phyloP scores from a whole-genome alignment of 441 rosid genomes.

The Erodium trifolium region DNA sequence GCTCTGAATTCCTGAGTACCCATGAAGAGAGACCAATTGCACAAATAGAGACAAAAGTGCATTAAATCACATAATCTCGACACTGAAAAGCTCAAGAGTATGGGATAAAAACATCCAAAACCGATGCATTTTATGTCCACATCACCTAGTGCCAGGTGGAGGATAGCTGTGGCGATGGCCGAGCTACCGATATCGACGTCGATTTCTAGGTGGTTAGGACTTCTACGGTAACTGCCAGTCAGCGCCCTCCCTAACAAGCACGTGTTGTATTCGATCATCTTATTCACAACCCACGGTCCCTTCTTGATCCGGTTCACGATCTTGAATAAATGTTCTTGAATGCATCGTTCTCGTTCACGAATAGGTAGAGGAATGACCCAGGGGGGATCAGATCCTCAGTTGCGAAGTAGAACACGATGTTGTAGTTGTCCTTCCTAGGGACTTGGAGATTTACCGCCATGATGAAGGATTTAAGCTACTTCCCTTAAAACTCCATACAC shows the following conservation, averaged over 20 bases:
- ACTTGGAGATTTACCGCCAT: slow-evolving; percentile 68
- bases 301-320: slow-evolving; percentile 57
- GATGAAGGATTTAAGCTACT: slow-evolving; percentile 49
- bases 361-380: slow-evolving; percentile 14
- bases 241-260: slow-evolving; percentile 51
- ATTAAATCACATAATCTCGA: too few relatives aligned
- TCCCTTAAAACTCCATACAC: slow-evolving; percentile 39
- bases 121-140: too few relatives aligned
- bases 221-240: slow-evolving; percentile 53
- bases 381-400: slow-evolving; percentile 49
- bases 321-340: slow-evolving; percentile 60
- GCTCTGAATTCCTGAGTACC: too few relatives aligned
- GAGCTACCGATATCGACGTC: slow-evolving; percentile 73
- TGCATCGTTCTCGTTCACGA: slow-evolving; percentile 52
- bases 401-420: slow-evolving; percentile 52
- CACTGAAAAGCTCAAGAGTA: too few relatives aligned
- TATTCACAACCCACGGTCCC: slow-evolving; percentile 38
- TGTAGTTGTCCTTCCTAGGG: slow-evolving; percentile 55
- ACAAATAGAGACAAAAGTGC: too few relatives aligned
- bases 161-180: slow-evolving; percentile 36
- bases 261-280: slow-evolving; percentile 60
- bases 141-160: slow-evolving; percentile 39
- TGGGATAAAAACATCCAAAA: too few relatives aligned
- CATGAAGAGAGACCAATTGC: too few relatives aligned
- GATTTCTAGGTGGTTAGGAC: slow-evolving; percentile 61